Evolutionary conservation across 352 stramenopile genomes (phyloP).

Genomic region (Pythium aristosporum): DNA sequence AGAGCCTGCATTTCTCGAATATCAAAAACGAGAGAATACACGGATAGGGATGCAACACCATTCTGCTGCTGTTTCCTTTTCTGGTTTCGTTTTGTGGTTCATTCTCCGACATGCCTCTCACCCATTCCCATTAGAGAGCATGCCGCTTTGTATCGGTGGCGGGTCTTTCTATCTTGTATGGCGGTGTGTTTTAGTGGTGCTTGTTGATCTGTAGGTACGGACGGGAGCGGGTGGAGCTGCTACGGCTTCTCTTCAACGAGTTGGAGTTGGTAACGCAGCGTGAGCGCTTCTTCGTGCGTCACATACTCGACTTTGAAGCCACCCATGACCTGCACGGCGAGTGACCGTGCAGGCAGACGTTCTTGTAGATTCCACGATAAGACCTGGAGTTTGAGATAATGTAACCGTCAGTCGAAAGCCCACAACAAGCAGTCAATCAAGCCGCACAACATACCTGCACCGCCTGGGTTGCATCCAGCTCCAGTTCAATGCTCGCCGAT

Average conservation of each 20-base stretch:
- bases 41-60: no score
- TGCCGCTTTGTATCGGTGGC: neutral
- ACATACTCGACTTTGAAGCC: slow-evolving; percentile 27
- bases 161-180: slow-evolving; percentile 4
- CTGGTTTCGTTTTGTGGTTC: no score
- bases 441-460: slow-evolving; percentile 11
- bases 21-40: no score
- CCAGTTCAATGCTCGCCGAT: slow-evolving; percentile 18
- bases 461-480: slow-evolving; percentile 18
- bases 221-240: neutral
- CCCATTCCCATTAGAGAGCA: no score
- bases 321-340: slow-evolving; percentile 19
- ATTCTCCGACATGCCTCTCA: no score
- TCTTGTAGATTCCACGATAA: slow-evolving; percentile 25
- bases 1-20: no score
- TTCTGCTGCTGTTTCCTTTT: no score
- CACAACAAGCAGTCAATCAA: neutral
- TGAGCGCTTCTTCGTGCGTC: slow-evolving; percentile 30
- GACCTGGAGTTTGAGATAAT: slow-evolving; percentile 2
- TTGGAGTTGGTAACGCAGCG: slow-evolving; percentile 28
- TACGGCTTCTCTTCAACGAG: slow-evolving; percentile 25
- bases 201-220: slow-evolving; percentile 3
- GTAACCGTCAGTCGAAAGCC: neutral
- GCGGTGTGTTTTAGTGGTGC: neutral
- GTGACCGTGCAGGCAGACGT: slow-evolving; percentile 17